Base-by-base conservation (phyloP, 2,329 filamentous ascomycete genomes). In the Colletotrichum somersetense region DNA sequence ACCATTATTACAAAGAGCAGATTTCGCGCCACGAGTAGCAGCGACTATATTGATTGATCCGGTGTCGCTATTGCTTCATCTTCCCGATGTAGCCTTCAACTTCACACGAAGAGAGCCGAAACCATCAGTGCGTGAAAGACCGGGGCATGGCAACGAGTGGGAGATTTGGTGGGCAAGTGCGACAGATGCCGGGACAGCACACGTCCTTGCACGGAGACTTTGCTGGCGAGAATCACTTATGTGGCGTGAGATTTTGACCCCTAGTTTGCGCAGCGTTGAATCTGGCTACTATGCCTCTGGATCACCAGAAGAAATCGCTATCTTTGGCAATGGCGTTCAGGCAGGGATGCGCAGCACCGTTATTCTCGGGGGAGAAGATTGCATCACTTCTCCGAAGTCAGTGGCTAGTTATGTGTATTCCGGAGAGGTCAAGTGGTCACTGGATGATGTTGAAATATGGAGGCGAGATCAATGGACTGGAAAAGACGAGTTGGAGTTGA, bases 101-200 rank as follows among this genome's bases (percentile, higher is more conserved):
- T 91, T 91, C 77, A 77, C 79, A 11, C 55, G 71, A 72, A 81
- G 88, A 38, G 78, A 74, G 64, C 89, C 89, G 4, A 81, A 74
- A 76, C 65, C 69, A 5, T 68, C 69, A 18, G 11, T 62, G 3
- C 69, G 69, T 30, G 69, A 65, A 3, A 38, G 65, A 23, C 68
- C 69, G 1, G 81, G 75, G 77, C 81, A 71, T 71, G 90, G 91
- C 12, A 92, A 92, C 73, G 91, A 94, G 79, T 91, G 89, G 83
- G 88, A 91, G 77, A 81, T 93, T 12, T 82, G 93, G n/a, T 91
- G 89, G 85, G 94, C 91, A 75, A 93, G 92, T 78, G 92, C 89
- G 7, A 91, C 87, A 67, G 92, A 94, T 75, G 88, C 90, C 38
- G 90, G 89, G 3, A 89, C 92, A 1, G 87, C 91, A 10, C 86